Evolutionary conservation across 306 rosid genomes (phyloP).

Genomic region (Cucumis hystrix): DNA sequence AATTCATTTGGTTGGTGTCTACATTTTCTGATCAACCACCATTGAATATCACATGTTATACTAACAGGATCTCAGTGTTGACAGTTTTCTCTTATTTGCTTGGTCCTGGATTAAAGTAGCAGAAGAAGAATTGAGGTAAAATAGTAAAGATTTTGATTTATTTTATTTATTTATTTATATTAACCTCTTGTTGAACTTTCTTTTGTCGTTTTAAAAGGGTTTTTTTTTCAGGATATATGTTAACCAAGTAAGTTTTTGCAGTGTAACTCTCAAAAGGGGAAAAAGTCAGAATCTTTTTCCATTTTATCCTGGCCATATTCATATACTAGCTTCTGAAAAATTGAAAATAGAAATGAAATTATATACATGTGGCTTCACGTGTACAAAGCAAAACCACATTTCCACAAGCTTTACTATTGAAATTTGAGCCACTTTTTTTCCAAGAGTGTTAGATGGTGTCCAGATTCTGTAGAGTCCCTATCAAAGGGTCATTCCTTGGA

Average conservation of each 20-base stretch:
- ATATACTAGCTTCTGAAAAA: not conserved
- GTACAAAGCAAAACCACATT: constrained; percentile 8
- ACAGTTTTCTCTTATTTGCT: not conserved
- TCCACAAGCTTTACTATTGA: constrained; percentile 1
- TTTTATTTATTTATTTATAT: not conserved
- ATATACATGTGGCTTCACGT: constrained; percentile 4
- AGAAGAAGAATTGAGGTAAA: not conserved
- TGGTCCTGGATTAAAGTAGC: not conserved
- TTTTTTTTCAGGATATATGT: not conserved
- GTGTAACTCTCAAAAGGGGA: not conserved
- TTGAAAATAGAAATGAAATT: not conserved
- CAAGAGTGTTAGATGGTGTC: not conserved
- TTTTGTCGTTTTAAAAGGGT: not conserved
- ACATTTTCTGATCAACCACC: not conserved
- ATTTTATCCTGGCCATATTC: not conserved
- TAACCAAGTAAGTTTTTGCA: not conserved
- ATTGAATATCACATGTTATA: not conserved
- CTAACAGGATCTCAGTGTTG: not conserved
- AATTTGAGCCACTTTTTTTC: constrained; percentile 6
- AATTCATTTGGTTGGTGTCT: not conserved
- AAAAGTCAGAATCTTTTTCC: not conserved
- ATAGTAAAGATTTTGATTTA: not conserved
- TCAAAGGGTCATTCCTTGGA: constrained; percentile 8
- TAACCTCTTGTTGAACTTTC: not conserved
- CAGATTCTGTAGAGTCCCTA: constrained; percentile 8